Evolutionary conservation across 495 filamentous ascomycete species (phyloP), one percentile per base, ranked within the genome.

Genomic region (Hamigera avellanea): DNA sequence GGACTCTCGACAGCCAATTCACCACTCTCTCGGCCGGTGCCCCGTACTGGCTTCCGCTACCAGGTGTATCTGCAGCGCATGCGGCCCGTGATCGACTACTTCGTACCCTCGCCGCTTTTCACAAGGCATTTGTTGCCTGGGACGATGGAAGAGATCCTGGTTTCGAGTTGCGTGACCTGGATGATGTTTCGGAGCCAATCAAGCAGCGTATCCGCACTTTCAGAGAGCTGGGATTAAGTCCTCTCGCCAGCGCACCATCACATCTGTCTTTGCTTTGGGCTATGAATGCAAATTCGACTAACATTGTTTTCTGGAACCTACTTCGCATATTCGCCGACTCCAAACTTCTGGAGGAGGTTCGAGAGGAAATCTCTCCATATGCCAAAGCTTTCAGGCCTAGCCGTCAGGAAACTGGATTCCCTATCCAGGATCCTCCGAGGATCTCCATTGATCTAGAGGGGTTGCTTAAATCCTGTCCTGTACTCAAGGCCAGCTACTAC

Each of bases 231-330:
- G 54, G 53, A 8, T 41, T 63, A 4, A 56, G 58, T 6, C 40
- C 53, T 2, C 28, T 37, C 5, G 49, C 50, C 2, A 64, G 59
- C 27, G 64, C 52, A 8, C 47, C 58, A 8, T 53, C 41, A 2
- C 50, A 64, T 37, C 36, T 69, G 14, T 61, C 54, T 14, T 44
- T 77, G 14, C 45, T 76, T 9, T 79, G 74, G 68, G 65, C 64
- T 14, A 49, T 73, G 40, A 64, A 69, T 37, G 67, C 65, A 8
- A 69, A 78, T 37, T 51, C 64, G 1, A 60, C 67, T 10, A 60
- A 65, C 19, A 52, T 69, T 31, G 62, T 67, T 2, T 79, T 73
- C 46, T 80, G 75, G 75, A 63, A 64, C 32, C 33, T 78, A 14
- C 44, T 74, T 12, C 73, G 65, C 34, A 64, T 80, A 21, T 67